Conservation (phyloP, 73 alveolate genomes). For the Effrenium voratum region DNA sequence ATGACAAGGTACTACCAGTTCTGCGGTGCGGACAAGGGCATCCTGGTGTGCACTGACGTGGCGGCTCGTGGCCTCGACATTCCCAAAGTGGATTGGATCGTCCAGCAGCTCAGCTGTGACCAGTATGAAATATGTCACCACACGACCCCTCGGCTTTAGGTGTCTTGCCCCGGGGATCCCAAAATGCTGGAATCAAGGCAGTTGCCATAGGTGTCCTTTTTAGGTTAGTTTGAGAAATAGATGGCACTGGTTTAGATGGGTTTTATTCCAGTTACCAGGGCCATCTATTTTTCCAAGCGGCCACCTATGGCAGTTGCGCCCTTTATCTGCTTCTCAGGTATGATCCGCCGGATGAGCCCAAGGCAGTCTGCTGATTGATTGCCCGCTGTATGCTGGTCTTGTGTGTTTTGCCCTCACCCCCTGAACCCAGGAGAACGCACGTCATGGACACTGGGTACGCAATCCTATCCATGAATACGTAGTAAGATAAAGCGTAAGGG, state of each 20-base stretch:
- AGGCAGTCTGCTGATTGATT: conserved; percentile 1
- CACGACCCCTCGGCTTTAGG: too few relatives aligned
- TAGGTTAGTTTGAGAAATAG: too few relatives aligned
- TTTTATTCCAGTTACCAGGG: too few relatives aligned
- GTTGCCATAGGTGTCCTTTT: too few relatives aligned
- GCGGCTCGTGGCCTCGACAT: conserved; percentile 99
- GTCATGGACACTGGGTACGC: too few relatives aligned
- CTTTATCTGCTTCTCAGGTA: conserved; percentile 98
- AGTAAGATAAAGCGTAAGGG: too few relatives aligned
- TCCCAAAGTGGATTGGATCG: conserved; percentile 98
- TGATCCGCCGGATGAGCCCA: conserved; percentile 99
- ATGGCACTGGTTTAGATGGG: too few relatives aligned
- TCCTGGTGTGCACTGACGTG: conserved; percentile 99
- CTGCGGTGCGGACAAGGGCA: conserved; percentile 98
- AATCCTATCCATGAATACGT: too few relatives aligned
- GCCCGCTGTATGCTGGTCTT: background rate
- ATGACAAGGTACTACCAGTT: conserved; percentile 99
- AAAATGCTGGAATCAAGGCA: too few relatives aligned
- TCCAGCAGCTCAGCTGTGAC: conserved; percentile 94
- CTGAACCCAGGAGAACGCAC: too few relatives aligned
- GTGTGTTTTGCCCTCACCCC: background rate
- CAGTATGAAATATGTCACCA: background rate
- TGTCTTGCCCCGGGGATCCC: too few relatives aligned
- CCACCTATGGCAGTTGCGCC: background rate
- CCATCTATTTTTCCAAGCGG: too few relatives aligned